Evolutionary conservation across 306 rosid genomes (phyloP).

Genomic region (Canavalia gladiata): DNA sequence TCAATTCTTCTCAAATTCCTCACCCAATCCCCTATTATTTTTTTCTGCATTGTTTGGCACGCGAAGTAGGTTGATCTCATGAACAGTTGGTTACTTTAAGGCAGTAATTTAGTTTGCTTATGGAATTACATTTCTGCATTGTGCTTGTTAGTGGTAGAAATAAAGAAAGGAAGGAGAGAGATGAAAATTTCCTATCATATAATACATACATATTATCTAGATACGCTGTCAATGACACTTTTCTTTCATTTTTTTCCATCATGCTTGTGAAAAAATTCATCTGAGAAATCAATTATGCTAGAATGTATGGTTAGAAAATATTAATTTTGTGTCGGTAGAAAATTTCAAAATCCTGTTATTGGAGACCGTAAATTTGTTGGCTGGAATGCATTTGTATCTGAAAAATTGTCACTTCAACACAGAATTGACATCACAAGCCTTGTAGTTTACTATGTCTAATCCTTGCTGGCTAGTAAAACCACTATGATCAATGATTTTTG

Average conservation of each 20-base stretch:
- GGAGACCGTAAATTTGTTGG: neutral
- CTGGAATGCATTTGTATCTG: neutral
- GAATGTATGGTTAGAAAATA: neutral
- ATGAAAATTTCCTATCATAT: neutral
- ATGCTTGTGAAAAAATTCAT: neutral
- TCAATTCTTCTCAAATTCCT: neutral
- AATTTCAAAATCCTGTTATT: neutral
- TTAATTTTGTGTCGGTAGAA: neutral
- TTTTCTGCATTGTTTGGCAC: neutral
- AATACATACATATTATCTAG: neutral
- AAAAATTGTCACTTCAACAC: neutral
- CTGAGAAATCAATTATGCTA: neutral
- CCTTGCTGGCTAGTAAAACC: neutral
- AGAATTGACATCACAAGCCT: neutral
- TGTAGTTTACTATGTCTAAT: neutral
- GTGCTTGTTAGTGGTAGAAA: neutral
- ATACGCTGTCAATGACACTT: neutral
- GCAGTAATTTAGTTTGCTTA: neutral
- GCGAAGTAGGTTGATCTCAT: neutral
- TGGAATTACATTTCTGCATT: neutral
- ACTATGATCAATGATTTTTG: neutral
- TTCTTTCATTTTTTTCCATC: neutral
- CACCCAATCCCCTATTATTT: neutral
- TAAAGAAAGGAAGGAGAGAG: too few species aligned
- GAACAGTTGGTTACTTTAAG: neutral